Evolutionary conservation across 352 stramenopile genomes (phyloP).

Genomic region (Lagenidium giganteum): DNA sequence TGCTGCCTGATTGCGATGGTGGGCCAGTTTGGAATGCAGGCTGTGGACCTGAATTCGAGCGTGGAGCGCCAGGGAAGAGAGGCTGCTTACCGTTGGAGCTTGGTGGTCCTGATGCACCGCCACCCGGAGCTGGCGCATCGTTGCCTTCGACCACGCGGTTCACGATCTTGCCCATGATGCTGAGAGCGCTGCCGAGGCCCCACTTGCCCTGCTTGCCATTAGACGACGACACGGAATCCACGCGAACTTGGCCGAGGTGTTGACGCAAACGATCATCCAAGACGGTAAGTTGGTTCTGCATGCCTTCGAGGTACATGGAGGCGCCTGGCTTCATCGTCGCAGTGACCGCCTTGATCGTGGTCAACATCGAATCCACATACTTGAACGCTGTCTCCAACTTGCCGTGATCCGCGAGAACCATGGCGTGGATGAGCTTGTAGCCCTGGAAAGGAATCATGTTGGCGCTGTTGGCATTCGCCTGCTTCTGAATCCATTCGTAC

Average conservation of each 20-base stretch:
- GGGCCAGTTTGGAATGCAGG: conserved; percentile 21
- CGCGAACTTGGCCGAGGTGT: conserved; percentile 72
- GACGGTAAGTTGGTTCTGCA: conserved; percentile 85
- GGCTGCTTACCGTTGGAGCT: conserved; percentile 17
- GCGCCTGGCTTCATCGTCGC: conserved; percentile 76
- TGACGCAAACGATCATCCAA: conserved; percentile 83
- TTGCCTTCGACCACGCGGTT: conserved; percentile 80
- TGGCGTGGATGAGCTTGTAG: conserved; percentile 88
- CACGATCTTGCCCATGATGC: conserved; percentile 86
- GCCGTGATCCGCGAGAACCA: conserved; percentile 78
- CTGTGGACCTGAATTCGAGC: conserved; percentile 16
- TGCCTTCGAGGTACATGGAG: conserved; percentile 84
- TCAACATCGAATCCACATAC: conserved; percentile 84
- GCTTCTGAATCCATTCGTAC: conserved; percentile 80
- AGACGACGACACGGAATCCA: conserved; percentile 51
- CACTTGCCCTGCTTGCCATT: conserved; percentile 67
- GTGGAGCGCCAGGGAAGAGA: conserved; percentile 32
- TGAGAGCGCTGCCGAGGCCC: conserved; percentile 72
- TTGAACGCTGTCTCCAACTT: conserved; percentile 82
- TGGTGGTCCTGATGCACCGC: conserved; percentile 6
- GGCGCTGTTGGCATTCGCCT: conserved; percentile 35
- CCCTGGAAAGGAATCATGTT: conserved; percentile 84
- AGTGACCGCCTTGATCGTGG: conserved; percentile 64
- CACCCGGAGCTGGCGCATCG: conserved; percentile 29
- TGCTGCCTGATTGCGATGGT: conserved; percentile 2